These are phyloP conservation scores for Aspergillus taichungensis DNA, from an alignment of 495 filamentous ascomycete genomes.

Conservation along the genomic window DNA sequence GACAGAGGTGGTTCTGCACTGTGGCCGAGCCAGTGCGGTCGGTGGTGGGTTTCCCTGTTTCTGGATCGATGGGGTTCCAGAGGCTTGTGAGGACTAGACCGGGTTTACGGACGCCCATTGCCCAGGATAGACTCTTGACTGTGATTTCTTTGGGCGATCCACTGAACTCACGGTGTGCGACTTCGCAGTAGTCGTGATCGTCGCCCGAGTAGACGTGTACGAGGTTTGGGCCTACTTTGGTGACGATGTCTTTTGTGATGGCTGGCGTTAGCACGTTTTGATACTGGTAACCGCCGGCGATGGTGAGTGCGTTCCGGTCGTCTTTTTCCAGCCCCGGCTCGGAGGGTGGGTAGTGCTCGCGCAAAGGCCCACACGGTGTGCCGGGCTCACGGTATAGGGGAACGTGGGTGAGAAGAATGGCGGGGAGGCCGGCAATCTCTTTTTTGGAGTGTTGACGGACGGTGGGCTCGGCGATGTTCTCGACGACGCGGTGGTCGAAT, in stretches of 20 bases:
- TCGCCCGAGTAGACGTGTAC: conserved; percentile 84
- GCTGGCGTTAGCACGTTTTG: conserved; percentile 79
- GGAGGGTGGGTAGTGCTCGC: conserved; percentile 70
- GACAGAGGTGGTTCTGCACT: conserved; percentile 79
- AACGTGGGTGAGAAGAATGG: conserved; percentile 81
- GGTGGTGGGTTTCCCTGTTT: conserved; percentile 48
- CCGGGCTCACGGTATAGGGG: conserved; percentile 73
- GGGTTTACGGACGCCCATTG: conserved; percentile 89
- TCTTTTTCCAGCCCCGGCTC: conserved; percentile 57
- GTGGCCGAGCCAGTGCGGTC: conserved; percentile 40
- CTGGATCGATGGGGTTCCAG: conserved; percentile 75
- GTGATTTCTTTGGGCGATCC: conserved; percentile 78
- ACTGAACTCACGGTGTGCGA: conserved; percentile 61
- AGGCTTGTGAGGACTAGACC: conserved; percentile 83
- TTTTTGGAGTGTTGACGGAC: conserved; percentile 16
- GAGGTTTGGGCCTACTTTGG: conserved; percentile 62
- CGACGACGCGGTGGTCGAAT: conserved; percentile 39
- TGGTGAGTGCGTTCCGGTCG: conserved; percentile 64
- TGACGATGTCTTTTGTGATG: conserved; percentile 63
- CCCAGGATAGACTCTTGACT: conserved; percentile 87
- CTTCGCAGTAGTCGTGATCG: conserved; percentile 96
- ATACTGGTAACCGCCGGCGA: conserved; percentile 82
- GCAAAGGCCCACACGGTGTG: conserved; percentile 83
- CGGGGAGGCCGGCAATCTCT: conserved; percentile 52
- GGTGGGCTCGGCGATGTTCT: conserved; percentile 15